Percentiles rank a stretch among this genome's conserved stretches.
phyloP scores from a whole-genome alignment of 306 rosid species.

The Trifolium pratense region DNA sequence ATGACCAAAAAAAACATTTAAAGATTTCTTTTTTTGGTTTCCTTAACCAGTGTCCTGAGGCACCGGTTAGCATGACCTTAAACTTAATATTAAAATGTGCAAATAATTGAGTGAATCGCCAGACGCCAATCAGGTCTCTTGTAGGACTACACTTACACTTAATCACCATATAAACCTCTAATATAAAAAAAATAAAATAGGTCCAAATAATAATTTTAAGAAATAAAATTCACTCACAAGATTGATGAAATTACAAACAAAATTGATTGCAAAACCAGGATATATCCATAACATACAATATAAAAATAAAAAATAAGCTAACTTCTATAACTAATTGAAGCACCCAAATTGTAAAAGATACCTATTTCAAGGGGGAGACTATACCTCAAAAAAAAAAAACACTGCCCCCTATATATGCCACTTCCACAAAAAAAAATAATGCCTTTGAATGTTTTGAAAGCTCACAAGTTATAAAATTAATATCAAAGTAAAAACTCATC shows the following conservation, averaged over 20 bases:
- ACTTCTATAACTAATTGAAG: constrained; percentile 41
- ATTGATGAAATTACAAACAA: constrained; percentile 47
- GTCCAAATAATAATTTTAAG: constrained; percentile 31
- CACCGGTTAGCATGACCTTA: no score
- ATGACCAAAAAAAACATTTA: no score
- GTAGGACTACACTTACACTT: not conserved
- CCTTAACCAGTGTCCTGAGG: no score
- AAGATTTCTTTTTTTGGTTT: no score
- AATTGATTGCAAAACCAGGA: constrained; percentile 58
- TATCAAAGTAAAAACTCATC: constrained; percentile 37
- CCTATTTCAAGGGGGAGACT: constrained; percentile 54
- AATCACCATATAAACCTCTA: constrained; percentile 22
- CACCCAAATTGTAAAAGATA: constrained; percentile 41
- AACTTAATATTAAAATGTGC: no score
- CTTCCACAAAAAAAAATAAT: constrained; percentile 57
- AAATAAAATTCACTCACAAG: constrained; percentile 26
- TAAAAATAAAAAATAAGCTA: constrained; percentile 24
- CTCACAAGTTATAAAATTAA: constrained; percentile 42
- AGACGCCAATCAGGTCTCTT: no score
- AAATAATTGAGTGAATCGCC: no score
- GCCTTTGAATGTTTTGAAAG: constrained; percentile 55
- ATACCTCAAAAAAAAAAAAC: constrained; percentile 44
- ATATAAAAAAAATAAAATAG: constrained; percentile 40
- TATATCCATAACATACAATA: constrained; percentile 40
- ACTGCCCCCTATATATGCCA: constrained; percentile 53